Percentiles rank a stretch among this genome's conserved stretches.
Evolutionary conservation across 805 yeast genomes (phyloP).

Genomic region (Cyberlindnera nakhonratchasimensis): DNA sequence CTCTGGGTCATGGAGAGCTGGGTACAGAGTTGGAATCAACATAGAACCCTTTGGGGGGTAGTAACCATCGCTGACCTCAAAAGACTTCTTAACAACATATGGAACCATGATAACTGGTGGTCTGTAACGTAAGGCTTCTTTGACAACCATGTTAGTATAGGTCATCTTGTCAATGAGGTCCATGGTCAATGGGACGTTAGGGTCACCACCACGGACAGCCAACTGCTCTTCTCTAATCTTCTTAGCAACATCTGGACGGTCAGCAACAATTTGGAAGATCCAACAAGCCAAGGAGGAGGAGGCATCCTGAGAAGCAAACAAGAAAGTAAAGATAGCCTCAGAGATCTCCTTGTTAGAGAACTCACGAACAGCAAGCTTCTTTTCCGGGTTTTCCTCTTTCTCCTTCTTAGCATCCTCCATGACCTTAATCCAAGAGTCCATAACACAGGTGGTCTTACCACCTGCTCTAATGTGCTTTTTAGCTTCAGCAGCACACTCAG

Average conservation of each 20-base stretch:
- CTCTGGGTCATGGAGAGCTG: slow-evolving; percentile 96
- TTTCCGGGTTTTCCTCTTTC: slow-evolving; percentile 46
- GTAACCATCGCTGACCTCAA: slow-evolving; percentile 79
- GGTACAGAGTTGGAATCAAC: slow-evolving; percentile 94
- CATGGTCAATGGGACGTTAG: slow-evolving; percentile 53
- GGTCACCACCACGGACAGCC: slow-evolving; percentile 75
- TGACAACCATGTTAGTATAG: slow-evolving; percentile 87
- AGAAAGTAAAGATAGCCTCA: slow-evolving; percentile 93
- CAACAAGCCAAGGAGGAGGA: slow-evolving; percentile 96
- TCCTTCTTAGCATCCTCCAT: slow-evolving; percentile 69
- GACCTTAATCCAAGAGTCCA: slow-evolving; percentile 91
- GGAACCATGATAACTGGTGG: slow-evolving; percentile 99
- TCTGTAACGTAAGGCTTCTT: slow-evolving; percentile 88
- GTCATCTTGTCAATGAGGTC: slow-evolving; percentile 82
- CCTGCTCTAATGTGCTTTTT: slow-evolving; percentile 75
- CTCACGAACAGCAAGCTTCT: slow-evolving; percentile 66
- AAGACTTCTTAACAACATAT: slow-evolving; percentile 81
- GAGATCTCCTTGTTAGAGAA: slow-evolving; percentile 90
- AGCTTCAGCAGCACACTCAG: slow-evolving; percentile 81
- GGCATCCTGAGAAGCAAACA: slow-evolving; percentile 98
- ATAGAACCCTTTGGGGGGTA: slow-evolving; percentile 96
- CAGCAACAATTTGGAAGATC: slow-evolving; percentile 95
- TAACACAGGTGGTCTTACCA: slow-evolving; percentile 78
- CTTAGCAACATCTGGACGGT: slow-evolving; percentile 83
- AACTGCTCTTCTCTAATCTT: slow-evolving; percentile 93